Conservation (phyloP, 148 eudicot species). For the Amaranthus hypochondriacus region DNA sequence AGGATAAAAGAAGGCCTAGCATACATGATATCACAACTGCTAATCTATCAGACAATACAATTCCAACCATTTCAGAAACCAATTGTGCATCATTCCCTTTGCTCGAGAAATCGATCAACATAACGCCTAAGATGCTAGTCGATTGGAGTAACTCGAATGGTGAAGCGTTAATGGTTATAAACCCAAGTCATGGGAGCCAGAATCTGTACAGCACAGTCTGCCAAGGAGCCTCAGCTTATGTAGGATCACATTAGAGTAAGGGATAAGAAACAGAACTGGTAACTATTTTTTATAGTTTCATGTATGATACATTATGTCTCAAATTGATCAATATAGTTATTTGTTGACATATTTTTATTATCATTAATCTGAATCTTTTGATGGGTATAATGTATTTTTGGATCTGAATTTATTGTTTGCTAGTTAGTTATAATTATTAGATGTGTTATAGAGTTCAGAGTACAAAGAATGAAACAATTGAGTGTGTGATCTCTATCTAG, state of each 20-base stretch:
- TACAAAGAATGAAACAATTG: too few relatives aligned
- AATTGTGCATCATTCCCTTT: slow-evolving; percentile 20
- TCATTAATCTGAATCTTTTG: slow-evolving; percentile 10
- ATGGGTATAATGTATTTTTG: slow-evolving; percentile 24
- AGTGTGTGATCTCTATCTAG: too few relatives aligned
- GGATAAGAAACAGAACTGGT: slow-evolving; percentile 10
- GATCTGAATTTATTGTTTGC: not conserved
- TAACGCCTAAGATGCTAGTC: slow-evolving; percentile 36
- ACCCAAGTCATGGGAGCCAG: slow-evolving; percentile 19
- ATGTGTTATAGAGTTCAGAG: too few relatives aligned
- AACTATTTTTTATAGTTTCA: slow-evolving; percentile 14
- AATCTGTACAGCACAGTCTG: slow-evolving; percentile 17
- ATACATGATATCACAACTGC: slow-evolving; percentile 87
- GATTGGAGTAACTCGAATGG: slow-evolving; percentile 41
- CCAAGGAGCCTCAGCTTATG: slow-evolving; percentile 27
- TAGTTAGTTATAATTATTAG: too few relatives aligned
- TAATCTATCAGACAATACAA: slow-evolving; percentile 31
- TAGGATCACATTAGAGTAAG: slow-evolving; percentile 30
- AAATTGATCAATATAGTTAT: slow-evolving; percentile 17
- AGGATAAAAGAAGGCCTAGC: slow-evolving; percentile 86
- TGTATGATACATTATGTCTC: slow-evolving; percentile 28
- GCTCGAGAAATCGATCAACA: slow-evolving; percentile 22
- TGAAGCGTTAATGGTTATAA: slow-evolving; percentile 39
- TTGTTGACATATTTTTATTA: slow-evolving; percentile 14
- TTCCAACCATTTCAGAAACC: slow-evolving; percentile 14